These are phyloP conservation scores for Aspergillus fijiensis DNA, from an alignment of 2,329 filamentous ascomycete genomes.

Conservation along the genomic window DNA sequence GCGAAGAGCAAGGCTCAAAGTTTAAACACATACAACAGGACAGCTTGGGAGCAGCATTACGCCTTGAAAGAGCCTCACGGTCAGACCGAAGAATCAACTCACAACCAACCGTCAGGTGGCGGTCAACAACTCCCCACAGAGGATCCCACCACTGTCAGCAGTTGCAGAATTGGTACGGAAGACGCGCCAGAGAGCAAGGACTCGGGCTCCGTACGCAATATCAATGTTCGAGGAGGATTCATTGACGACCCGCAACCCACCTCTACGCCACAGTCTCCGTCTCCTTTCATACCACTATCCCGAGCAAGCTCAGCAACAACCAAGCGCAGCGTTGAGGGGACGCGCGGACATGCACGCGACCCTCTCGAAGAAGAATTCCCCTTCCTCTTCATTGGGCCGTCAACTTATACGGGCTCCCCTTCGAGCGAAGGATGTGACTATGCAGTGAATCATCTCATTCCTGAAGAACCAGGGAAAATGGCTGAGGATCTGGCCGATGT, in stretches of 20 bases:
- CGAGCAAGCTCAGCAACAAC: constrained; percentile 33
- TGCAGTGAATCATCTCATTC: constrained; percentile 15
- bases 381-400: constrained; percentile 74
- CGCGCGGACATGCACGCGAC: constrained; percentile 62
- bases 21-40: constrained; percentile 53
- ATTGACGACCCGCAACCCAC: constrained; percentile 19
- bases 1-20: constrained; percentile 22
- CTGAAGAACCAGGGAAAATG: constrained; percentile 25
- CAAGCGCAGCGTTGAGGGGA: constrained; percentile 47
- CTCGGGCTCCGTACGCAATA: constrained; percentile 27
- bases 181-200: constrained; percentile 25
- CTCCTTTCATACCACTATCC: constrained; percentile 29
- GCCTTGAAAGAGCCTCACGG: constrained; percentile 56
- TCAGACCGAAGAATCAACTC: constrained; percentile 12
- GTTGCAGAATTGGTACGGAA: constrained; percentile 15
- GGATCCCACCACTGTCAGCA: constrained; percentile 15
- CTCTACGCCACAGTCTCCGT: constrained; percentile 29
- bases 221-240: constrained; percentile 16
- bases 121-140: constrained; percentile 16
- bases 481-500: constrained; percentile 36
- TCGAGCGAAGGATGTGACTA: constrained; percentile 15
- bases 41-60: constrained; percentile 50
- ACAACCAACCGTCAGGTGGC: constrained; percentile 9
- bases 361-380: constrained; percentile 64
- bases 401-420: constrained; percentile 40